Evolutionary conservation across 2,329 filamentous ascomycete genomes (phyloP).

Genomic region (Calonectria leucothoes): DNA sequence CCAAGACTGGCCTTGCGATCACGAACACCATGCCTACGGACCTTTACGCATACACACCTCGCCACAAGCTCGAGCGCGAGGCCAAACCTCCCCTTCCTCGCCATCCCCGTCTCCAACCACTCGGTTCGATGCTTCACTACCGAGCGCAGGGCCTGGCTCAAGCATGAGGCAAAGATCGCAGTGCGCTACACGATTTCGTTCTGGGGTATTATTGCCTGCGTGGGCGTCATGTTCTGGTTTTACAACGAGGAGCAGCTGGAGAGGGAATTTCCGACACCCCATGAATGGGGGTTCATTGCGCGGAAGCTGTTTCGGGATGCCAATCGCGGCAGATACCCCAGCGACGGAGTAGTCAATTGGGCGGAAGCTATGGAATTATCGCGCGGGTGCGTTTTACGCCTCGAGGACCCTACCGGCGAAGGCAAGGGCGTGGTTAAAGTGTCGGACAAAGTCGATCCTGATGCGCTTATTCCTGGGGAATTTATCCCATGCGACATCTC

Average conservation of each 20-base stretch:
- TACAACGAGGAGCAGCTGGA: slow-evolving; percentile 81
- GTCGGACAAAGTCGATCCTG: slow-evolving; percentile 69
- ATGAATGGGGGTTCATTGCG: slow-evolving; percentile 82
- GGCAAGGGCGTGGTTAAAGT: slow-evolving; percentile 73
- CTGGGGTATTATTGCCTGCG: slow-evolving; percentile 71
- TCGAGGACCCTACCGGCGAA: slow-evolving; percentile 78
- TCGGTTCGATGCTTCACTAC: slow-evolving; percentile 82
- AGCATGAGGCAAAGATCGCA: slow-evolving; percentile 76
- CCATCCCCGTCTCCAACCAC: slow-evolving; percentile 58
- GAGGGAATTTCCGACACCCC: slow-evolving; percentile 80
- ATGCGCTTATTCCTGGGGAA: slow-evolving; percentile 76
- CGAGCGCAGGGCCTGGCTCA: slow-evolving; percentile 77
- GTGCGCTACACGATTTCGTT: slow-evolving; percentile 75
- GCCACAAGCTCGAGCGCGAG: slow-evolving; percentile 43
- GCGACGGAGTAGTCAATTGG: slow-evolving; percentile 72
- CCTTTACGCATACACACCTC: slow-evolving; percentile 44
- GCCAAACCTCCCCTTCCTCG: slow-evolving; percentile 61
- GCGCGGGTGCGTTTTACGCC: slow-evolving; percentile 68
- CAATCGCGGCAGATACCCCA: slow-evolving; percentile 67
- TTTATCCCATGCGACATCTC: slow-evolving; percentile 75
- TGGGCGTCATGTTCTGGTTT: slow-evolving; percentile 72
- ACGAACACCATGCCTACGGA: slow-evolving; percentile 37
- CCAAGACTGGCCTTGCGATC: slow-evolving; percentile 28
- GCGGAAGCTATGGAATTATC: slow-evolving; percentile 71
- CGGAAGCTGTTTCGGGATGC: slow-evolving; percentile 76